A percentile compares a stretch with the other conserved stretches of the same genome.
These are phyloP conservation scores for Solanum sejunctum DNA, from an alignment of 257 asterid species.

Conservation along the genomic window DNA sequence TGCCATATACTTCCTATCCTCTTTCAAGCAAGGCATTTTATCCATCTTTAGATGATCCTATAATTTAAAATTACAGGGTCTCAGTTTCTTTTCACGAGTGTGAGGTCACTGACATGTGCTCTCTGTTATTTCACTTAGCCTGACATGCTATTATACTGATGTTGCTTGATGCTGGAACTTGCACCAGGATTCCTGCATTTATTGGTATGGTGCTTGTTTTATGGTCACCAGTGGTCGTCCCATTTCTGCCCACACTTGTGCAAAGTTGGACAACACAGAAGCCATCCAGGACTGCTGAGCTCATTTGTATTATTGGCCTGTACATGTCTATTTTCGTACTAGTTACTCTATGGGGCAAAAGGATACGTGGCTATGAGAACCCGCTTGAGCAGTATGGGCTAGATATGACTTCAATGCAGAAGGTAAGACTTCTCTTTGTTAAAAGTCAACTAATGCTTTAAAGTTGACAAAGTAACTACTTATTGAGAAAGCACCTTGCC, in stretches of 20 bases:
- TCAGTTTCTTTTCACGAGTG: neutral
- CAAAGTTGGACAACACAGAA: constrained; percentile 65
- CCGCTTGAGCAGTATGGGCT: constrained; percentile 79
- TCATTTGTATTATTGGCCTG: constrained; percentile 73
- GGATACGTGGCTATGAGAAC: constrained; percentile 70
- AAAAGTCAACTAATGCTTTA: neutral
- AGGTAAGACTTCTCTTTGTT: constrained; percentile 31
- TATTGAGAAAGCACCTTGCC: neutral
- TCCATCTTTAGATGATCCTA: neutral
- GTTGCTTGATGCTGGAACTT: neutral
- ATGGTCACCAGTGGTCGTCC: constrained; percentile 85
- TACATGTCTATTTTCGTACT: constrained; percentile 52
- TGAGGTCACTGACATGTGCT: neutral
- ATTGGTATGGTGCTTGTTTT: constrained; percentile 76
- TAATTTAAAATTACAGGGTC: neutral
- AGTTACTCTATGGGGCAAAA: constrained; percentile 80
- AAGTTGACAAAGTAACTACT: neutral
- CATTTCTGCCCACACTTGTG: constrained; percentile 75
- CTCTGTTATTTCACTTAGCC: neutral
- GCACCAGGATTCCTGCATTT: constrained; percentile 69
- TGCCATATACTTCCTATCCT: neutral
- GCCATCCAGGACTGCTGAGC: constrained; percentile 53
- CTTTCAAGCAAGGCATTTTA: neutral
- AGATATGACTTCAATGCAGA: constrained; percentile 44
- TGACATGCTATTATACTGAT: neutral